Percentiles rank a stretch among this genome's conserved stretches.
Conservation (phyloP, 78 protist species). For the Mastigamoeba balamuthi region DNA sequence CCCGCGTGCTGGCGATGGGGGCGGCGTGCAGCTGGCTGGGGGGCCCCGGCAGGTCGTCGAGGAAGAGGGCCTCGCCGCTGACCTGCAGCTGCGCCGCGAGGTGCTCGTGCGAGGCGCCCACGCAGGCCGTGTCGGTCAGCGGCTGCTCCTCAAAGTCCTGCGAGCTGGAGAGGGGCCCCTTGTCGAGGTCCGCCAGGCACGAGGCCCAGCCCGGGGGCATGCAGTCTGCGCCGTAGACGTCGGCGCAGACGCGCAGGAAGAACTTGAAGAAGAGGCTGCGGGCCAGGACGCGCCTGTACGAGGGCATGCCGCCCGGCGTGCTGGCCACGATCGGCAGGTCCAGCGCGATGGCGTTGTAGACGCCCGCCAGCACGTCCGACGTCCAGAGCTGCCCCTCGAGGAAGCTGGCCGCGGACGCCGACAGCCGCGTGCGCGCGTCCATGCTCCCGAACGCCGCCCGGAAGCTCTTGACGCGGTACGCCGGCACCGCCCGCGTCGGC, state of each 20-base stretch:
- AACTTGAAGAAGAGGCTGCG: slow-evolving; percentile 70
- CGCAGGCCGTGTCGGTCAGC: not conserved
- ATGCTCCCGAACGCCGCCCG: not conserved
- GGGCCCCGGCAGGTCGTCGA: slow-evolving; percentile 41
- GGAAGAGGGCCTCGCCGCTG: slow-evolving; percentile 66
- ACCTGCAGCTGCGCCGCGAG: slow-evolving; percentile 47
- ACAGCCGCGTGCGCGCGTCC: not conserved
- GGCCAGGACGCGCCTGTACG: slow-evolving; percentile 54
- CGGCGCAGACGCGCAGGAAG: slow-evolving; percentile 15
- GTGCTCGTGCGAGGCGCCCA: slow-evolving; percentile 28
- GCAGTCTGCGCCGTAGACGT: not conserved
- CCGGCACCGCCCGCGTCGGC: no score
- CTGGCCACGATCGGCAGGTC: slow-evolving; percentile 8
- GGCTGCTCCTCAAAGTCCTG: not conserved
- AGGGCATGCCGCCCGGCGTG: slow-evolving; percentile 81
- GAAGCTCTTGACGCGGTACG: no score
- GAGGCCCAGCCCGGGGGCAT: no score
- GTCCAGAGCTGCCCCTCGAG: not conserved
- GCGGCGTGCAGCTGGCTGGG: slow-evolving; percentile 31
- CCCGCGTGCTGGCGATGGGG: slow-evolving; percentile 31
- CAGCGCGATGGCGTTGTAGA: not conserved
- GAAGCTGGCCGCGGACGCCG: not conserved
- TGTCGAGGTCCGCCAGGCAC: no score
- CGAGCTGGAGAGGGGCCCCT: no score
- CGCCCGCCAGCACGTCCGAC: not conserved